Percentiles rank a stretch among this genome's conserved stretches.
Evolutionary conservation across 768 basidiomycete species (phyloP).

Genomic region (Tricholoma hemisulphureum): DNA sequence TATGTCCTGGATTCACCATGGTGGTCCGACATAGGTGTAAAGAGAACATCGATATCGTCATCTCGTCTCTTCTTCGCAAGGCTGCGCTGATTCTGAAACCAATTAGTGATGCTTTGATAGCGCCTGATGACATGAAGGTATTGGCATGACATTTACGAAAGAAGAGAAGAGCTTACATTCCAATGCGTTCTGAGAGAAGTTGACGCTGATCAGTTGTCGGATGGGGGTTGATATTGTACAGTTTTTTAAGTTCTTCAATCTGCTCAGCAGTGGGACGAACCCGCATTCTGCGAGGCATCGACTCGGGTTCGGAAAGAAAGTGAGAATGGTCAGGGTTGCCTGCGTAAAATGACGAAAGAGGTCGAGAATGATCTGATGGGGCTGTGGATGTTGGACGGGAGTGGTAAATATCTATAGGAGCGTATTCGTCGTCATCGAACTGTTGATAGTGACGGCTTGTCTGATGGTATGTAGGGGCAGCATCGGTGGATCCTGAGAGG

Average conservation of each 20-base stretch:
- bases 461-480: slow-evolving; percentile 31
- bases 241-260: slow-evolving; percentile 64
- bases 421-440: slow-evolving; percentile 49
- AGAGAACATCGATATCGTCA: slow-evolving; percentile 42
- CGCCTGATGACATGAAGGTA: slow-evolving; percentile 47
- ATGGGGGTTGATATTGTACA: slow-evolving; percentile 63
- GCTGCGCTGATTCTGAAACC: slow-evolving; percentile 87
- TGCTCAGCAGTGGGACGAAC: slow-evolving; percentile 64
- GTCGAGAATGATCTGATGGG: slow-evolving; percentile 28
- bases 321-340: slow-evolving; percentile 50
- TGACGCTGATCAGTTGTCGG: slow-evolving; percentile 68
- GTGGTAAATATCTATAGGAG: slow-evolving; percentile 32
- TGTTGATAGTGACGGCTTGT: slow-evolving; percentile 30
- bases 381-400: slow-evolving; percentile 34
- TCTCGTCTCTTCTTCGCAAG: slow-evolving; percentile 71
- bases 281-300: slow-evolving; percentile 58
- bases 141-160: slow-evolving; percentile 28
- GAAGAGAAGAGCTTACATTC: slow-evolving; percentile 61
- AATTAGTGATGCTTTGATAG: slow-evolving; percentile 77
- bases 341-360: slow-evolving; percentile 41
- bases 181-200: slow-evolving; percentile 63
- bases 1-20: slow-evolving; percentile 39
- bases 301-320: slow-evolving; percentile 49
- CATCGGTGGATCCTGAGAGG: slow-evolving; percentile 21
- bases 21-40: slow-evolving; percentile 31